Conservation (phyloP, 768 basidiomycete genomes). For the Thelephora aurantiotincta region DNA sequence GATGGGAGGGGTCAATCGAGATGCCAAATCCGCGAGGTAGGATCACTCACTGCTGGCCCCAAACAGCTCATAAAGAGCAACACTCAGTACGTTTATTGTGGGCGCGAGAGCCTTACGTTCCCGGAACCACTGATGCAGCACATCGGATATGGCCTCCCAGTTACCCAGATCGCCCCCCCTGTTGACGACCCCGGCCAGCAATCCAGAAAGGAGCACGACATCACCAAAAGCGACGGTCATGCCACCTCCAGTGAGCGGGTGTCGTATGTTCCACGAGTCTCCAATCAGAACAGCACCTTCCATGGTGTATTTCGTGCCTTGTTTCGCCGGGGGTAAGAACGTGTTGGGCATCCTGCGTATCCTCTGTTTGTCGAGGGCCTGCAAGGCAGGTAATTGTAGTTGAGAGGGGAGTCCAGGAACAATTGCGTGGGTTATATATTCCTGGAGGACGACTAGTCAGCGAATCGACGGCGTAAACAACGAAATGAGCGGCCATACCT, state of each 20-base stretch:
- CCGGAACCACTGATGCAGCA: conserved; percentile 75
- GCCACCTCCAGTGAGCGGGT: conserved; percentile 93
- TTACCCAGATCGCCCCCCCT: conserved; percentile 20
- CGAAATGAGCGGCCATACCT: conserved; percentile 27
- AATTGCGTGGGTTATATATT: conserved; percentile 57
- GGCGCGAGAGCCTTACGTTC: conserved; percentile 66
- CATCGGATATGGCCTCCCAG: conserved; percentile 34
- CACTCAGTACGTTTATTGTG: conserved; percentile 84
- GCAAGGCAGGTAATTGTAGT: conserved; percentile 49
- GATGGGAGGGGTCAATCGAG: conserved; percentile 2
- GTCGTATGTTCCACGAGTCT: conserved; percentile 98
- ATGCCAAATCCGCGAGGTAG: not conserved
- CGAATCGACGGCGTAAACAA: not conserved
- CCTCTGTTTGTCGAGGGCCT: conserved; percentile 65
- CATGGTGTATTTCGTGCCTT: conserved; percentile 32
- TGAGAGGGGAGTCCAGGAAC: conserved; percentile 69
- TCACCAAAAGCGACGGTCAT: conserved; percentile 96
- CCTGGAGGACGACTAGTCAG: conserved; percentile 20
- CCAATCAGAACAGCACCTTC: conserved; percentile 77
- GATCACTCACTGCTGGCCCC: conserved; percentile 70
- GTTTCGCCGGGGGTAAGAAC: conserved; percentile 71
- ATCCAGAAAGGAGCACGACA: conserved; percentile 53
- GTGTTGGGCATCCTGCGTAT: conserved; percentile 92
- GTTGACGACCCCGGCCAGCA: conserved; percentile 31
- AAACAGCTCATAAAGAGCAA: conserved; percentile 91